Base-by-base conservation (phyloP, 306 rosid genomes). In the Quercus mongolica region DNA sequence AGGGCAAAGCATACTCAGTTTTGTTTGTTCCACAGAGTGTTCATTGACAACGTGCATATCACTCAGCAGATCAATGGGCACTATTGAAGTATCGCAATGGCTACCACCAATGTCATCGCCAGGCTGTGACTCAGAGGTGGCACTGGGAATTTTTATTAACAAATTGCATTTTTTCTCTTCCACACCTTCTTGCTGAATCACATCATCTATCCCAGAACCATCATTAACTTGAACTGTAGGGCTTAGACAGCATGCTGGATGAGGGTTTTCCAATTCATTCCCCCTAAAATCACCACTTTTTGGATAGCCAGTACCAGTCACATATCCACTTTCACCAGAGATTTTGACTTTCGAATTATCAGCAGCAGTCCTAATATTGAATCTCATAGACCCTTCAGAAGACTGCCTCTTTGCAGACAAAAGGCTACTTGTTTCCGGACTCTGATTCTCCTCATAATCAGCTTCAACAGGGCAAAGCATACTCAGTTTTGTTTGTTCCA, bases 191-290 rank as follows among this genome's bases (percentile, higher is more conserved):
- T 26, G 68, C 51, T 73, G 54, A 15, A 31, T 51, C 30, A 3
- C 17, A 56, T 74, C 33, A 3, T 58, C 56, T 31, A 38, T 15
- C 3, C n/a, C 69, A 61, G 56, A 65, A 19, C 58, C 77, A 72
- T 20, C 71, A 52, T 69, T 76, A 51, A 78, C 61, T 71, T 52
- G 82, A 71, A 71, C 12, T 71, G 4, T 57, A 77, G 72, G 19
- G 62, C 59, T 51, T 79, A 23, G 35, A 31, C 54, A 68, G 26
- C 57, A 35, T 5, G 57, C 31, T 21, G 15, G 14, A 38, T 19
- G 56, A 25, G 74, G 77, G 58, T 51, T 76, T 79, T 55, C 79
- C 12, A 13, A 33, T 64, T 76, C 71, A 71, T 30, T 74, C 35
- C 21, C 19, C 55, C 51, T 8, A 6, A 41, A 30, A 12, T 41